Evolutionary conservation across 257 asterid species (phyloP).

Genomic region (Capsicum baccatum): DNA sequence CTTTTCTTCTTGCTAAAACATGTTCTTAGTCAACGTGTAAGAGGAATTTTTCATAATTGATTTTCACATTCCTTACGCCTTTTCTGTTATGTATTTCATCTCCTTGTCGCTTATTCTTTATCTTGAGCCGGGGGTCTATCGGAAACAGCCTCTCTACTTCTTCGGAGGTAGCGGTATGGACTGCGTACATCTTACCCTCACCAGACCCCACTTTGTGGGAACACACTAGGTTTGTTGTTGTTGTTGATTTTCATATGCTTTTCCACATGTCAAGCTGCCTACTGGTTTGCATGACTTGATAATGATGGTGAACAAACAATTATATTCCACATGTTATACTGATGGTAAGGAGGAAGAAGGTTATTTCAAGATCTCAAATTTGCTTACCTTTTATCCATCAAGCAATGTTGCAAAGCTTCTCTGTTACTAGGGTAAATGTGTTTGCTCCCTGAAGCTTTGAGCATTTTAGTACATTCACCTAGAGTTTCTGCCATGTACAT

Average conservation of each 20-base stretch:
- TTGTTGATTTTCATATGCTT: constrained; percentile 2
- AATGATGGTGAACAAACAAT: constrained; percentile 1
- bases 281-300: constrained; percentile 3
- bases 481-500: background rate
- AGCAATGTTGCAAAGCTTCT: constrained; percentile 25
- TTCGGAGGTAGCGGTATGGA: no score
- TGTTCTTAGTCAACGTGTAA: background rate
- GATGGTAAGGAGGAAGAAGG: constrained; percentile 25
- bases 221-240: no score
- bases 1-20: background rate
- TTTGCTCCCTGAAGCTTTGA: background rate
- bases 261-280: background rate
- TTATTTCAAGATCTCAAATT: constrained; percentile 6
- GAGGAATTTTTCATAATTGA: background rate
- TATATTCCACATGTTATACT: background rate
- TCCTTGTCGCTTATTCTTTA: no score
- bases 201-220: no score
- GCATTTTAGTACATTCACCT: constrained; percentile 17
- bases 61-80: background rate
- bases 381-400: constrained; percentile 21
- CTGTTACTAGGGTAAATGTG: background rate
- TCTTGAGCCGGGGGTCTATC: no score
- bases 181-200: no score
- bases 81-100: no score
- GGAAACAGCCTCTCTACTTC: no score